Evolutionary conservation across 2,329 filamentous ascomycete species (phyloP), one percentile per base, ranked within the genome.

Genomic region (Alternaria longipes): DNA sequence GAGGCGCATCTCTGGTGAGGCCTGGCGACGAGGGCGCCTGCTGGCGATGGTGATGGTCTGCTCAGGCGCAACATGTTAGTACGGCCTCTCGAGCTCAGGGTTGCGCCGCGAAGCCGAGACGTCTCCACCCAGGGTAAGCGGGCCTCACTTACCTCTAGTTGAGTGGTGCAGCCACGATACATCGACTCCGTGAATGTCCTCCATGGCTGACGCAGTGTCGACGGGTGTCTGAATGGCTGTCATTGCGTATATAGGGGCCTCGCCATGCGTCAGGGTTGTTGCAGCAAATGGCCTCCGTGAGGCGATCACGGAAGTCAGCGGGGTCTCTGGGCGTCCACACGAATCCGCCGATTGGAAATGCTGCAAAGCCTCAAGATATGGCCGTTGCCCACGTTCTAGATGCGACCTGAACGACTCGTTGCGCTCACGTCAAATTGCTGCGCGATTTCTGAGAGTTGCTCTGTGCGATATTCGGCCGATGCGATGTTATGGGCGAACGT

Each of bases 91-190:
- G 40, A 51, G 34, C 32, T 36, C 36, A 59, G 47, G 51, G 54
- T 47, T 51, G 51, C 63, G 61, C 66, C 65, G 64, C 63, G 58
- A 56, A 58, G 54, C 67, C 68, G 62, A 60, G 56, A 41, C 49
- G 69, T 66, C 65, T 73, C 58, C 54, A 60, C 54, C 38, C 58
- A 71, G 68, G 52, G 69, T 66, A 65, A 66, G 66, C 67, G 63
- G 80, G 64, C 58, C 85, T 80, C 84, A 92, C 93, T 80, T 84
- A 92, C 93, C 92, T 90, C 91, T 93, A 66, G 89, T 88, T 70
- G 90, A 88, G 76, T 91, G 91, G 80, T 95, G 91, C 84, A 96
- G 91, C 93, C 93, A 97, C 80, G 91, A 93, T 75, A 96, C 92
- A 81, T 97, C 93, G 74, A 96, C 87, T 68, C 90, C 90, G 78